Conservation (phyloP, 768 basidiomycete species). For the Tylopilus rubrobrunneus region DNA sequence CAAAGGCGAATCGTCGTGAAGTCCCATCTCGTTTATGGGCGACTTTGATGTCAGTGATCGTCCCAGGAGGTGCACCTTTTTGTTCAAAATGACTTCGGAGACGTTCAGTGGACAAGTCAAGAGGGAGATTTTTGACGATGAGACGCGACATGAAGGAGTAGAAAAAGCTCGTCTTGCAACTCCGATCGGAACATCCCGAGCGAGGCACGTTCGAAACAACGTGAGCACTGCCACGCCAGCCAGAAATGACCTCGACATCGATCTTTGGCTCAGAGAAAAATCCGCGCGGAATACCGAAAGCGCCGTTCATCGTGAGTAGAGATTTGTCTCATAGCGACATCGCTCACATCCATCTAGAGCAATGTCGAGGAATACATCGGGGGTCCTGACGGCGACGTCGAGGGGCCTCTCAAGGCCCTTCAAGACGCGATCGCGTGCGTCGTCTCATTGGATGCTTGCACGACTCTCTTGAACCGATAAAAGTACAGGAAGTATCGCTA, state of each 20-base stretch:
- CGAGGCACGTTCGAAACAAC: neutral
- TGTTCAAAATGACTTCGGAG: slow-evolving; percentile 69
- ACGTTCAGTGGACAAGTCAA: slow-evolving; percentile 58
- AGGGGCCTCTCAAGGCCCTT: slow-evolving; percentile 72
- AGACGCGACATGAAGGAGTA: slow-evolving; percentile 65
- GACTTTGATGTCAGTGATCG: slow-evolving; percentile 84
- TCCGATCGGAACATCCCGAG: slow-evolving; percentile 28
- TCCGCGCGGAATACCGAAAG: slow-evolving; percentile 90
- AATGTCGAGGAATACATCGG: slow-evolving; percentile 87
- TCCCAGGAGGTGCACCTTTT: slow-evolving; percentile 55
- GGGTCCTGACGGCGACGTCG: slow-evolving; percentile 72
- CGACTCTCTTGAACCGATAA: slow-evolving; percentile 17
- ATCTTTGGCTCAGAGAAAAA: slow-evolving; percentile 55
- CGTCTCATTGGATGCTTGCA: slow-evolving; percentile 1
- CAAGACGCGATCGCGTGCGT: slow-evolving; percentile 93
- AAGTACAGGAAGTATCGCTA: slow-evolving; percentile 91
- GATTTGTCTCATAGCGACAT: neutral
- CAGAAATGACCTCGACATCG: slow-evolving; percentile 23
- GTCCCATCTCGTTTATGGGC: slow-evolving; percentile 74
- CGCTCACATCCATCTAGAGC: slow-evolving; percentile 44
- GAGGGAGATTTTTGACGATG: slow-evolving; percentile 77
- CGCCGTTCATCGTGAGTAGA: slow-evolving; percentile 82
- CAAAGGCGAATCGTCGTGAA: slow-evolving; percentile 85
- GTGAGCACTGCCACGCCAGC: too few species aligned
- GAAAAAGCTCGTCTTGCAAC: slow-evolving; percentile 1